Base-by-base conservation (phyloP, 345 rosid species). In the Eucalyptus cloeziana region DNA sequence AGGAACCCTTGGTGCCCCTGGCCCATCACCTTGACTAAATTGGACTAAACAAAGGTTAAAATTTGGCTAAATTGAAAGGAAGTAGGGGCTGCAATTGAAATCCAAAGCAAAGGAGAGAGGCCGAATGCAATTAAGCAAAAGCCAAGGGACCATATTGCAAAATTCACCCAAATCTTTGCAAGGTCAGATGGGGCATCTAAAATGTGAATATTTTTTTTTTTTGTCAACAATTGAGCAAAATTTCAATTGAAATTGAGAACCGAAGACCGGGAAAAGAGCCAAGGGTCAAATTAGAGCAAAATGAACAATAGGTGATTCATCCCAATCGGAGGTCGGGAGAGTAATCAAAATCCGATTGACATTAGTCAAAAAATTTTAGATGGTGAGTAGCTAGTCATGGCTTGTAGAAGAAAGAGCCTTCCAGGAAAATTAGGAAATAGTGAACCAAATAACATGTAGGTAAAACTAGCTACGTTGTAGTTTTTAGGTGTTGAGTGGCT, bases 291-390 rank as follows among this genome's bases (percentile, higher is more conserved):
- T 24, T 24, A 56, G 6, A 56, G 62, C 30, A 56, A 56, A 56
- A 56, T 56, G 37, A 64, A 8, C 37, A n/a, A 4, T 4, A 2
- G 10, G 37, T 0, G 37, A 64, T 64, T 64, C 0, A 31, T 64
- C 76, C 76, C 21, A 13, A 64, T 13, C 4, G 37, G 76, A 0
- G 37, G 19, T 64, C 2, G 6, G 37, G 76, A 64, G 37, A n/a
- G 76, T 30, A 64, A 10, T 30, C 37, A 64, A n/a, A 7, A 64
- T 64, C 76, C 37, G 31, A 64, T 17, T 4, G 76, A 64, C 21
- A 16, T 3, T 15, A n/a, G 67, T 60, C 14, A 60, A 60, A 12
- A 60, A 5, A 5, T 2, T 27, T 12, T 27, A 1, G 13, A 3
- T 2, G 67, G 1, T 60, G 15, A 27, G 16, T 60, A 27, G 67